Base-by-base conservation (phyloP, 495 filamentous ascomycete species). In the Neurospora discreta region DNA sequence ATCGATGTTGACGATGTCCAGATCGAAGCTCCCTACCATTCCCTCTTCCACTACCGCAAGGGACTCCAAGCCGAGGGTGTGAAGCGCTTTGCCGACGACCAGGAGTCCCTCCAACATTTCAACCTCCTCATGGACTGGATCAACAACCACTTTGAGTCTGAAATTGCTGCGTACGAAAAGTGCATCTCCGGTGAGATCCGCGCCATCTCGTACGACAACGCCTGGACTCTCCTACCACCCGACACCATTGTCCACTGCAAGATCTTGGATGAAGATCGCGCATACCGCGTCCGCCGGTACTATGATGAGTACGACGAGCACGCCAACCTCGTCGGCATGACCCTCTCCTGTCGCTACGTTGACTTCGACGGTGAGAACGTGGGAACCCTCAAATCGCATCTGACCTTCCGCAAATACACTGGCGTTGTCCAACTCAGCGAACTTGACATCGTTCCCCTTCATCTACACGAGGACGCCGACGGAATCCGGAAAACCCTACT, bases 221-320 rank as follows among this genome's bases (percentile, higher is more conserved):
- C 82, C 15, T 83, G 82, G 82, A 79, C 78, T 3, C 74, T 82
- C 23, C 82, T 81, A 75, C 75, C 75, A 1, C 78, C 79, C 16
- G 44, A 72, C 4, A 73, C 71, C 30, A 75, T 82, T 44, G 72
- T 78, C 7, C 69, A 78, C 71, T 69, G 69, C 71, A 77, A 77
- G 40, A n/a, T 77, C 3, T 68, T 77, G 16, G 58, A 72, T 5
- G 78, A 78, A 40, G 43, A 76, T 72, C 78, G 81, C 38, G 80
- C 78, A 3, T 79, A 77, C 69, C 77, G 75, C 18, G 52, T 82
- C 46, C 7, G 67, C 3, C 52, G 52, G 23, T 60, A 60, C 26
- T 60, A 60, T 60, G 69, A 70, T 36, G 69, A 39, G 38, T 82
- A 82, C 67, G 75, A 75, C 42, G 39, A 43, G 1, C 52, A 60